Conservation (phyloP, 176 grass and related monocot species). For the Phoenix roebelenii region DNA sequence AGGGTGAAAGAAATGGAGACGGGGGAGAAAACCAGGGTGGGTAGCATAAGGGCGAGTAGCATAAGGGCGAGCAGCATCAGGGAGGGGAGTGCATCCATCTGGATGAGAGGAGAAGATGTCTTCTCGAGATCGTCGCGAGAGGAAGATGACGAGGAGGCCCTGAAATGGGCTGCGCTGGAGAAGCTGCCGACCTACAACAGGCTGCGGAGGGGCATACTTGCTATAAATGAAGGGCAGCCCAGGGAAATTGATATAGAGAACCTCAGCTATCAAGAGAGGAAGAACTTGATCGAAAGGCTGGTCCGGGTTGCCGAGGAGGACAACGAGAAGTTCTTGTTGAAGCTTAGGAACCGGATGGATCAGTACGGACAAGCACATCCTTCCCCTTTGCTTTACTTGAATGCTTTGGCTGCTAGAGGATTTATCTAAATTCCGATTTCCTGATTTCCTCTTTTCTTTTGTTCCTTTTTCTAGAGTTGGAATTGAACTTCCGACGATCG, state of each 20-base stretch:
- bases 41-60: too few relatives aligned
- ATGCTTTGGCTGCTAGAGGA: too few relatives aligned
- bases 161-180: slow-evolving; percentile 62
- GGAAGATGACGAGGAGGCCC: slow-evolving; percentile 65
- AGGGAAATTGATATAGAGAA: slow-evolving; percentile 41
- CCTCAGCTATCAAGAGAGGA: slow-evolving; percentile 33
- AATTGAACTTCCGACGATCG: slow-evolving; percentile 52
- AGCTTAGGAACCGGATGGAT: slow-evolving; percentile 56
- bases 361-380: slow-evolving; percentile 1
- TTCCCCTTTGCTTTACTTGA: too few relatives aligned
- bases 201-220: slow-evolving; percentile 37
- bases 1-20: too few relatives aligned
- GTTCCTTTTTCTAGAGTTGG: slow-evolving; percentile 36
- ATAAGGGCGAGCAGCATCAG: too few relatives aligned
- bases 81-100: slow-evolving; percentile 25
- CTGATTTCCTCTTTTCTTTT: background rate
- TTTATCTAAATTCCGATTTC: too few relatives aligned
- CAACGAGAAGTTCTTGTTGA: slow-evolving; percentile 43
- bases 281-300: slow-evolving; percentile 41
- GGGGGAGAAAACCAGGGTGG: too few relatives aligned
- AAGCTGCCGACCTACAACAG: slow-evolving; percentile 57
- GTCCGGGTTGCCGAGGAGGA: slow-evolving; percentile 31
- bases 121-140: slow-evolving; percentile 37
- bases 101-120: slow-evolving; percentile 19
- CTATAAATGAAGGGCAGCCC: slow-evolving; percentile 46